These are phyloP conservation scores for Mortierella alpina DNA, from an alignment of 192 early-diverging fungal species.

Conservation along the genomic window DNA sequence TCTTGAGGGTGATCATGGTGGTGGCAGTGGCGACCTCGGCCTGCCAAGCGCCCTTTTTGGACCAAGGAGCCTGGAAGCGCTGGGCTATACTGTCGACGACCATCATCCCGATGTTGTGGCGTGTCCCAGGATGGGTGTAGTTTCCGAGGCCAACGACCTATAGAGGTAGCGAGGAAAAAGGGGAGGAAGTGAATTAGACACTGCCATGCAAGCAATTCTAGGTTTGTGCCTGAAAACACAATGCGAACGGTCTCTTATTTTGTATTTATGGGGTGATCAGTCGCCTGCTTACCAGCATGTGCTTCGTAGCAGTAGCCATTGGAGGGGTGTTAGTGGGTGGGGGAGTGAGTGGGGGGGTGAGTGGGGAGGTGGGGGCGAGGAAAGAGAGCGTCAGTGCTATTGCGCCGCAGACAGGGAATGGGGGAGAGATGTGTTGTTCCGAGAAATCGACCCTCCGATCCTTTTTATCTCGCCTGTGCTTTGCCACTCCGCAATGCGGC, in stretches of 20 bases:
- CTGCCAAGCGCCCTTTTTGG: conserved; percentile 35
- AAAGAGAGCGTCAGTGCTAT: too few relatives aligned
- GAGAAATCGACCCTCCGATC: too few relatives aligned
- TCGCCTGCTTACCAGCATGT: conserved; percentile 12
- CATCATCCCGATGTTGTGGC: conserved; percentile 83
- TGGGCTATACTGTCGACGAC: conserved; percentile 66
- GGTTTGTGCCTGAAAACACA: too few relatives aligned
- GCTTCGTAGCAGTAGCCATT: conserved; percentile 15
- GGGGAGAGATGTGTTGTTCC: too few relatives aligned
- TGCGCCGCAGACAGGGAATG: too few relatives aligned
- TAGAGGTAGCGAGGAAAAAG: neutral
- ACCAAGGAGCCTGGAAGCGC: conserved; percentile 58
- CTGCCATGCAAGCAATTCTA: too few relatives aligned
- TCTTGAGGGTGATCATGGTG: conserved; percentile 16
- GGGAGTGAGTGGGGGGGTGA: neutral
- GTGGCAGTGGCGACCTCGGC: conserved; percentile 33
- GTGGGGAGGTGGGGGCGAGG: neutral
- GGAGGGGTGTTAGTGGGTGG: neutral
- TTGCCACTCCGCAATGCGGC: too few relatives aligned
- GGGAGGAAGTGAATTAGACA: too few relatives aligned
- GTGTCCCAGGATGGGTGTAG: conserved; percentile 67
- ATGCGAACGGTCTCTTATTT: too few relatives aligned
- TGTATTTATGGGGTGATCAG: too few relatives aligned
- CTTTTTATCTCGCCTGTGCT: too few relatives aligned
- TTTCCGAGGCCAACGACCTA: conserved; percentile 82